Evolutionary conservation across 2,329 filamentous ascomycete genomes (phyloP).

Genomic region (Trichoderma gracile): DNA sequence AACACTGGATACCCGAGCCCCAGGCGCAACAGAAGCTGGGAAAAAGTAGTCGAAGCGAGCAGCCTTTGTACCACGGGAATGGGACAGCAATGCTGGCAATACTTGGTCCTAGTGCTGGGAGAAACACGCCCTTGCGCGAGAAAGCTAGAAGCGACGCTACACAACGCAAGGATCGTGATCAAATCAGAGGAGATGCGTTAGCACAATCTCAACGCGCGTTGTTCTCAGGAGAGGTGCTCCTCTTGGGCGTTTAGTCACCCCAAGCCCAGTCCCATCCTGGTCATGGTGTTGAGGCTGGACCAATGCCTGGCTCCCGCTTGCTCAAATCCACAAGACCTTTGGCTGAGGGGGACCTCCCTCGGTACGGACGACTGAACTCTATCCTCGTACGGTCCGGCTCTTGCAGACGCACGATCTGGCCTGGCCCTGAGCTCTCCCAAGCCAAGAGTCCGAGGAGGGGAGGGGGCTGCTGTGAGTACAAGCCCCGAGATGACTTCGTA

Average conservation of each 20-base stretch:
- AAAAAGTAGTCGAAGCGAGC: background rate
- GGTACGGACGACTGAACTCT: conserved; percentile 18
- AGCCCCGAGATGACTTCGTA: background rate
- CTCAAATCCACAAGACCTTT: background rate
- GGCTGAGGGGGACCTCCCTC: conserved; percentile 18
- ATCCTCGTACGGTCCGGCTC: background rate
- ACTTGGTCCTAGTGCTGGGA: background rate
- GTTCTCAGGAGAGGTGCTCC: conserved; percentile 10
- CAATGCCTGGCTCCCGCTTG: conserved; percentile 12
- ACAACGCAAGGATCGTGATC: conserved; percentile 23
- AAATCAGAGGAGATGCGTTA: conserved; percentile 23
- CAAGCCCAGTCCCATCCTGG: conserved; percentile 13
- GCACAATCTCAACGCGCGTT: conserved; percentile 17
- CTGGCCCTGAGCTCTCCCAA: background rate
- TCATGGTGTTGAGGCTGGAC: conserved; percentile 18
- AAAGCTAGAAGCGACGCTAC: conserved; percentile 12
- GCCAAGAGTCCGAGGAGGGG: background rate
- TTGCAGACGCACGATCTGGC: conserved; percentile 5
- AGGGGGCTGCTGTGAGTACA: background rate
- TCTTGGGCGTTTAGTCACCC: conserved; percentile 11
- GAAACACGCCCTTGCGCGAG: background rate
- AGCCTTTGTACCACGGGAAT: background rate
- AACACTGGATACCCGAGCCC: too few species aligned
- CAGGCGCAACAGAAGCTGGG: background rate
- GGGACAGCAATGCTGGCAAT: background rate